Evolutionary conservation across 331 rosid genomes (phyloP).

Genomic region (Rosa hybrid): DNA sequence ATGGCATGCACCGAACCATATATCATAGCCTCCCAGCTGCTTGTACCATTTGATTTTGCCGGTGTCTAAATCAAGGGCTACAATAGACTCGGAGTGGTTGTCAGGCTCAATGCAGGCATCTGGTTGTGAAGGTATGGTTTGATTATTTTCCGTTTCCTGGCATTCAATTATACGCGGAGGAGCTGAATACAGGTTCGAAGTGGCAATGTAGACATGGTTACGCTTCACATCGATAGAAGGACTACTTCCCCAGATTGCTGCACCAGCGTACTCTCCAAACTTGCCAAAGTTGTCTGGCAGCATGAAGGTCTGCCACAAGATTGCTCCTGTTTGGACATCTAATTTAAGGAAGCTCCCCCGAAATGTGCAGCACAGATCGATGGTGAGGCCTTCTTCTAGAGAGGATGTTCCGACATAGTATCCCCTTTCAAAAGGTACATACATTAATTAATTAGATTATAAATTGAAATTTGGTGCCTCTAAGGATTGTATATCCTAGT

Average conservation of each 20-base stretch:
- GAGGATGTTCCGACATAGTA: conserved; percentile 47
- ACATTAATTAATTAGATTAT: not conserved
- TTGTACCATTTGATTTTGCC: conserved; percentile 53
- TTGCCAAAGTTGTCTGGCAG: conserved; percentile 37
- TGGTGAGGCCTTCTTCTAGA: conserved; percentile 36
- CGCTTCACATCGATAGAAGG: conserved; percentile 37
- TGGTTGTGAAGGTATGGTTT: conserved; percentile 31
- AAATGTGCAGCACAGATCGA: conserved; percentile 40
- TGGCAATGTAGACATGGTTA: conserved; percentile 52
- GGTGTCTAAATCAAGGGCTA: conserved; percentile 58
- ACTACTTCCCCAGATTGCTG: conserved; percentile 54
- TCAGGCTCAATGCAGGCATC: conserved; percentile 58
- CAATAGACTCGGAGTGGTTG: conserved; percentile 52
- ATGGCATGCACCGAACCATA: conserved; percentile 45
- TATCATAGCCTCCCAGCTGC: conserved; percentile 62
- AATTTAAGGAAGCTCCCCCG: conserved; percentile 41
- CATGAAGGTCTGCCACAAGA: conserved; percentile 46
- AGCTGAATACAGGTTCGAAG: conserved; percentile 60
- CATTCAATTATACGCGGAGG: conserved; percentile 43
- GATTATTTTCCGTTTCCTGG: conserved; percentile 47
- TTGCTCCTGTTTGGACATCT: conserved; percentile 27
- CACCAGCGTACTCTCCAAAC: conserved; percentile 38
- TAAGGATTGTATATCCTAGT: not conserved
- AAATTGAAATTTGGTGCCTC: not conserved
- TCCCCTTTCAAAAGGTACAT: conserved; percentile 19